Base-by-base conservation (phyloP, 116 monocot genomes). In the Trichopus zeylanicus region DNA sequence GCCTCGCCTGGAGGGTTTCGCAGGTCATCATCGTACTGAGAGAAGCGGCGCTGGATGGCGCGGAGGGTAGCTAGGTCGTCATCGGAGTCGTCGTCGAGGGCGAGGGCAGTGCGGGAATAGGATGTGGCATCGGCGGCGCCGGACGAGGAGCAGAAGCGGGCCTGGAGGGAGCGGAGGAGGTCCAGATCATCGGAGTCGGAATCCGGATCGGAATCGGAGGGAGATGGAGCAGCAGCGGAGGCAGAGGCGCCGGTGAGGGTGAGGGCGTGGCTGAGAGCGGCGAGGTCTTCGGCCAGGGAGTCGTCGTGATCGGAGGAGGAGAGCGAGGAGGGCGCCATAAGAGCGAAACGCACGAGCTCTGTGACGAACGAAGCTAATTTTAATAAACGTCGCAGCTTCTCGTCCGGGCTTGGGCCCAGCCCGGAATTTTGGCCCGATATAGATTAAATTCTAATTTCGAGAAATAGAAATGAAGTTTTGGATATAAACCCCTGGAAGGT, bases 31-130 rank as follows among this genome's bases (percentile, higher is more conserved):
- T 73, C 53, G 32, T 73, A 78, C 60, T 65, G 55, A 18, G 55
- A 19, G 34, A 78, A 78, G 26, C 73, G 51, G 24, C 68, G 63
- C 65, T 73, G 68, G 28, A 78, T 78, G 4, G 65, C 64, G 19
- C 69, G 73, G 12, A 73, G 65, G 42, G 69, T 69, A 55, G 68
- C 73, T 26, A 78, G 67, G 25, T 78, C 73, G 39, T 78, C 87
- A n/a, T 82, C 79, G 5, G 78, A 78, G 13, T 72, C 70, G 16
- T 52, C 63, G 20, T 59, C 60, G 11, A 54, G 13, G 11, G 60
- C 15, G 1, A 9, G 33, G 16, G 52, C 11, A 8, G 59, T 56
- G 29, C 30, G 51, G 2, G 26, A 26, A 16, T 23, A 15, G 31
- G 23, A 7, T 18, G 75, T 42, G 23, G 75, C 63, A 46, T 46